phyloP scores from a whole-genome alignment of 768 basidiomycete species.

The Hydnomerulius pinastri region DNA sequence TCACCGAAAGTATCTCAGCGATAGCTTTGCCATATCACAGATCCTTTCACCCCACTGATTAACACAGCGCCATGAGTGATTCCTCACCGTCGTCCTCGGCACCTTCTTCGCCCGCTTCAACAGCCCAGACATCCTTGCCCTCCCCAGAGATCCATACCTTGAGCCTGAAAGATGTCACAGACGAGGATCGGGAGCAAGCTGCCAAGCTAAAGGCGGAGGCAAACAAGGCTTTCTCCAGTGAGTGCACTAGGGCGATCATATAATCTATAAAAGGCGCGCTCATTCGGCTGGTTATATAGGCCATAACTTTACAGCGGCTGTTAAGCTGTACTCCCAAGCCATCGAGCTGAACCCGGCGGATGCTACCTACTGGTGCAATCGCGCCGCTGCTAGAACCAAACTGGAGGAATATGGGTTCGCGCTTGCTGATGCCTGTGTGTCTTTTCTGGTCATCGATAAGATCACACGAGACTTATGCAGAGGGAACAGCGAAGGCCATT shows the following conservation, averaged over 20 bases:
- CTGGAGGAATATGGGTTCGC: conserved; percentile 95
- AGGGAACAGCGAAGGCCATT: conserved; percentile 71
- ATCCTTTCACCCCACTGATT: conserved; percentile 1
- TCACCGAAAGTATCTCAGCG: too few relatives aligned
- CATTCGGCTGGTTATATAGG: conserved; percentile 33
- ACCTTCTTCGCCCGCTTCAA: conserved; percentile 50
- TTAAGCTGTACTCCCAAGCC: conserved; percentile 78
- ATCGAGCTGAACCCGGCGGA: conserved; percentile 88
- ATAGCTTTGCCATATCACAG: too few relatives aligned
- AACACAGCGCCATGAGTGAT: conserved; percentile 21
- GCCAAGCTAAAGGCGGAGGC: conserved; percentile 77
- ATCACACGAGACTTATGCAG: conserved; percentile 19
- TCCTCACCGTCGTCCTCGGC: conserved; percentile 26
- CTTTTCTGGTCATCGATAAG: background rate
- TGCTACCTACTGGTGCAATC: conserved; percentile 90
- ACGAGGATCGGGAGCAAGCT: conserved; percentile 70
- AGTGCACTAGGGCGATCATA: conserved; percentile 1
- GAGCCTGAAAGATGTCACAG: conserved; percentile 59
- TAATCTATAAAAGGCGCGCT: background rate
- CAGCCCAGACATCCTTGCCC: conserved; percentile 55
- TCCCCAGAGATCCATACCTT: conserved; percentile 61
- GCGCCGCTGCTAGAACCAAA: conserved; percentile 90
- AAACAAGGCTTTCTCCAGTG: conserved; percentile 84
- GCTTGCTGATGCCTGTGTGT: conserved; percentile 81
- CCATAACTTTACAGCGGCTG: conserved; percentile 77